Evolutionary conservation across 441 rosid genomes (phyloP).

Genomic region (Syzygium syzygioides): DNA sequence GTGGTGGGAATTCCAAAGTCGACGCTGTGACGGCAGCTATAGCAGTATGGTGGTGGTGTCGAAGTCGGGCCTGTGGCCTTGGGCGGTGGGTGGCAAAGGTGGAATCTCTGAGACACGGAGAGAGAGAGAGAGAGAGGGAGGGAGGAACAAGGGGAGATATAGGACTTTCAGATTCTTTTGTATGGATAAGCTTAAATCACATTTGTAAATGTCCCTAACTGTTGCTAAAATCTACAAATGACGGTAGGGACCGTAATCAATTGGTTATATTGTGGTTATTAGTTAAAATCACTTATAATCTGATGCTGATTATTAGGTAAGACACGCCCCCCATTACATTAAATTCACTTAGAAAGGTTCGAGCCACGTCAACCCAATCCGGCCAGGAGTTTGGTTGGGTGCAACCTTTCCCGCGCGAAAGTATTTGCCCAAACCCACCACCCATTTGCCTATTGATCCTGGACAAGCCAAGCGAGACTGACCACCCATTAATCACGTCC

Average conservation of each 20-base stretch:
- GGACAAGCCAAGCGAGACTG: accelerated
- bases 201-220: not conserved
- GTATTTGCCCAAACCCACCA: not conserved
- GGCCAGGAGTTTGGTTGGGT: accelerated
- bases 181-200: not conserved
- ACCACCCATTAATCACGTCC: not conserved
- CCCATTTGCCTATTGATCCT: not conserved
- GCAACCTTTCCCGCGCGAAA: not conserved
- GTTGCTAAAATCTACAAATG: not conserved
- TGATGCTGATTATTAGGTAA: not conserved
- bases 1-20: not conserved
- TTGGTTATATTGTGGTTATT: not conserved
- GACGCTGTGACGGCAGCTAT: not conserved
- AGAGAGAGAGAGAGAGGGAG: not conserved
- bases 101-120: not conserved
- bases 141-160: not conserved
- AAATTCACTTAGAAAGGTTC: not conserved
- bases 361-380: accelerated
- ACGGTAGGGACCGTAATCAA: not conserved
- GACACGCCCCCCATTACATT: accelerated
- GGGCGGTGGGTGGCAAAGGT: not conserved
- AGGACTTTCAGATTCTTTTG: not conserved
- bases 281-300: not conserved
- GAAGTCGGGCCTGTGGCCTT: not conserved
- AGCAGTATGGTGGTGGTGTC: not conserved